Evolutionary conservation across 768 basidiomycete genomes (phyloP), one percentile per base, ranked within the genome.

Genomic region (Trametes villosa): DNA sequence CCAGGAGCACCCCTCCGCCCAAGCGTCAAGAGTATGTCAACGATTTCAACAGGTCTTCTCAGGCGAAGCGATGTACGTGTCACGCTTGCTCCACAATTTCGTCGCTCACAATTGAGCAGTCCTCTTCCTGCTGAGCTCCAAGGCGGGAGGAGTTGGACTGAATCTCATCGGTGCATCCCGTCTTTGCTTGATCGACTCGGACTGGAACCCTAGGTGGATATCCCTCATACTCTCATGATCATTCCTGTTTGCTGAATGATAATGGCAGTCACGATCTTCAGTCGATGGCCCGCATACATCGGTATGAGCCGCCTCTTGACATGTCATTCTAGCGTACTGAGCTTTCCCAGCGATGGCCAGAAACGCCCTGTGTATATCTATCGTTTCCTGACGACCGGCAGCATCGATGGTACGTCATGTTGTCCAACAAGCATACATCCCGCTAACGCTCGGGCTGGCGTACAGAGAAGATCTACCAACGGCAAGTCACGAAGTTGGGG

Each of bases 221-320:
- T 18, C 31, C 17, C 9, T 15, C 9, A 31, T 6, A 2, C 3
- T 41, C 24, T 29, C 13, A 15, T 30, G 3, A 26, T n/a, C 6
- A 8, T 22, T 20, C 33, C 11, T 33, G 15, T n/a, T 50, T 26
- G 44, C 53, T 52, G 20, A 41, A 38, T 20, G n/a, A 36, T 56
- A 29, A n/a, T 24, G 20, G 22, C 56, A 93, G 91, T 67, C 91
- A 91, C 67, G 97, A 99, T 75, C 74, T 95, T 18, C 97, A 99
- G 74, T 89, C 97, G 2, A 98, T 98, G 96, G 96, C 95, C 52
- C 86, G 96, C 49, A 96, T 96, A 70, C 93, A 96, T 74, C 84
- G 94, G 94, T 93, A 61, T 46, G 77, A 22, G 15, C 4, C 20
- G 2, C n/a, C 36, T 34, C 46, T 38, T 29, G 11, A 30, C 15